These are phyloP conservation scores for Monilinia laxa DNA, from an alignment of 2,329 filamentous ascomycete genomes.

Conservation along the genomic window DNA sequence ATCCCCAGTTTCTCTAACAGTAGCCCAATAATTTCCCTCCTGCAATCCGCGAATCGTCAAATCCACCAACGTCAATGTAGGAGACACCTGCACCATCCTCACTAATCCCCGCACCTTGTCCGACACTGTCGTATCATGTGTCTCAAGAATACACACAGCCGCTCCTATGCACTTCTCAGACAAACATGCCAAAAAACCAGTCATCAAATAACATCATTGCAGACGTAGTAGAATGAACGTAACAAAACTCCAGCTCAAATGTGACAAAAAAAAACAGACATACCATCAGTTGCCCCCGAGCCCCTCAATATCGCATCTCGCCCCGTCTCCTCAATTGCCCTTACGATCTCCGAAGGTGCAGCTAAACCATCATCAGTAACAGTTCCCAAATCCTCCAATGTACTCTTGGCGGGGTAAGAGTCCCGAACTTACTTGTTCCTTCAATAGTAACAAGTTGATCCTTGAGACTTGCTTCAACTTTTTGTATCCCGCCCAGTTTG, in stretches of 20 bases:
- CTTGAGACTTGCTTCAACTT: slow-evolving; percentile 77
- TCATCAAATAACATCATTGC: background rate
- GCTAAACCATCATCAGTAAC: slow-evolving; percentile 47
- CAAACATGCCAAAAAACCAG: slow-evolving; percentile 4
- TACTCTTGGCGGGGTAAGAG: slow-evolving; percentile 38
- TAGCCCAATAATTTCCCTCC: slow-evolving; percentile 79
- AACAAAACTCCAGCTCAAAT: slow-evolving; percentile 17
- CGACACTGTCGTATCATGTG: slow-evolving; percentile 59
- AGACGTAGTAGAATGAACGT: background rate
- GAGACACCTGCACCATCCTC: slow-evolving; percentile 87
- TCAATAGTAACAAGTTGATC: slow-evolving; percentile 82
- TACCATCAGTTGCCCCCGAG: slow-evolving; percentile 81
- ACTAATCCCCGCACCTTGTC: slow-evolving; percentile 81
- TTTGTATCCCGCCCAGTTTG: slow-evolving; percentile 75
- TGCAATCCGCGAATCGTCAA: slow-evolving; percentile 80
- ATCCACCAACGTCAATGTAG: slow-evolving; percentile 79
- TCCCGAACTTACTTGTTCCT: slow-evolving; percentile 66
- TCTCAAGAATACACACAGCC: slow-evolving; percentile 95
- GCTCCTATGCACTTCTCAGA: slow-evolving; percentile 52
- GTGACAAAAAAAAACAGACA: slow-evolving; percentile 41
- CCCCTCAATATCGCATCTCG: slow-evolving; percentile 93
- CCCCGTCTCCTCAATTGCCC: slow-evolving; percentile 84
- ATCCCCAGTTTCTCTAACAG: slow-evolving; percentile 81
- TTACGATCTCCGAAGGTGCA: slow-evolving; percentile 84
- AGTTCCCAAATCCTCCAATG: slow-evolving; percentile 8